Evolutionary conservation across 306 rosid species (phyloP).

Genomic region (Quercus alba): DNA sequence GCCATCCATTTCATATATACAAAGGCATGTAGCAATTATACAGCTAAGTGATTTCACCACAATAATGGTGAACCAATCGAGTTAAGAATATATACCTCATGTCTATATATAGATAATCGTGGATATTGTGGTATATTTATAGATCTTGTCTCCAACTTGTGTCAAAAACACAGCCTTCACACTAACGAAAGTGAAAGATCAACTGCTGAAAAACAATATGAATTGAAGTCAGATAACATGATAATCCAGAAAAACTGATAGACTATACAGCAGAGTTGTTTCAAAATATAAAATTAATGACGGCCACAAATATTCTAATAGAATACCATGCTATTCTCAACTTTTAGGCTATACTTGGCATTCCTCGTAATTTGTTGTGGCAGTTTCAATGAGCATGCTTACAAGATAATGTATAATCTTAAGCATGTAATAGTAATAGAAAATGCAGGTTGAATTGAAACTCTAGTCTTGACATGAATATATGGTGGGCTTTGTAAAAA

Average conservation of each 20-base stretch:
- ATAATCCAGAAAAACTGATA: not conserved
- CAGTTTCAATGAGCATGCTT: not conserved
- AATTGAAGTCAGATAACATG: not conserved
- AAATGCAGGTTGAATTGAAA: not conserved
- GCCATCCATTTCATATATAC: constrained; percentile 3
- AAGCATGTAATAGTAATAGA: not conserved
- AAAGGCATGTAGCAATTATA: not conserved
- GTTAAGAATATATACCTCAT: constrained; percentile 8
- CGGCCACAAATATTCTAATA: not conserved
- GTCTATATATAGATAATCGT: constrained; percentile 8
- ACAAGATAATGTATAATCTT: not conserved
- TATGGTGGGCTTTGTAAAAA: not conserved
- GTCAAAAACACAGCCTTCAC: not conserved
- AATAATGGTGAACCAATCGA: not conserved
- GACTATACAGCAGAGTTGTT: not conserved
- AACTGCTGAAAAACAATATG: not conserved
- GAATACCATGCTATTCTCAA: not conserved
- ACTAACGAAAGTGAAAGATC: not conserved
- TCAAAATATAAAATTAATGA: not conserved
- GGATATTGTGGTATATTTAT: constrained; percentile 4
- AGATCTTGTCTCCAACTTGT: not conserved
- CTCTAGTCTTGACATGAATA: not conserved
- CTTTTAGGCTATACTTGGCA: not conserved
- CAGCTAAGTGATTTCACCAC: not conserved
- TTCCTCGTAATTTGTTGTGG: not conserved